Conservation (phyloP, 2,329 filamentous ascomycete genomes). For the Colletotrichum orchidophilum region DNA sequence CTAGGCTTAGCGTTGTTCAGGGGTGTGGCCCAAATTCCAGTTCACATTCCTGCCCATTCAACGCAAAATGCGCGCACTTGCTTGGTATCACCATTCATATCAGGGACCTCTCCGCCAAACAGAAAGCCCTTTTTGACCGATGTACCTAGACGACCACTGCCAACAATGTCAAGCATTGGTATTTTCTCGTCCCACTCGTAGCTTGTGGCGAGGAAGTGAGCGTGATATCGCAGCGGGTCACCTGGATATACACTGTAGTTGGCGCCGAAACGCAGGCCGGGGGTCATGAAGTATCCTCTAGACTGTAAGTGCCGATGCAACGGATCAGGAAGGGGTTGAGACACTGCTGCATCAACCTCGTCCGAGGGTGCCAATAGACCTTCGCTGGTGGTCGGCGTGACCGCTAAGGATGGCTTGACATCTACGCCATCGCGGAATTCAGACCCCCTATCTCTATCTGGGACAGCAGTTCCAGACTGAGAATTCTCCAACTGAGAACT, state of each 20-base stretch:
- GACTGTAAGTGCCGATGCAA: conserved; percentile 84
- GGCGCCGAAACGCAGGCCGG: conserved; percentile 92
- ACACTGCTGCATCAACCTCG: conserved; percentile 27
- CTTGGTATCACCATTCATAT: conserved; percentile 43
- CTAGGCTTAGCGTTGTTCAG: not conserved
- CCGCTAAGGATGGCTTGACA: conserved; percentile 35
- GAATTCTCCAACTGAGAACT: not conserved
- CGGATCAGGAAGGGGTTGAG: conserved; percentile 50
- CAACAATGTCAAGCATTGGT: conserved; percentile 83
- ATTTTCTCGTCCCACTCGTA: conserved; percentile 90
- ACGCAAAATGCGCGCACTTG: conserved; percentile 80
- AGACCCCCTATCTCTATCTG: not conserved
- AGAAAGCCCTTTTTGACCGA: conserved; percentile 96
- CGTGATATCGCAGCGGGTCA: conserved; percentile 93
- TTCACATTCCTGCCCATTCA: conserved; percentile 92
- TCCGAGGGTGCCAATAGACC: conserved; percentile 39
- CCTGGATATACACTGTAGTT: conserved; percentile 96
- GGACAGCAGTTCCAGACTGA: too few species aligned
- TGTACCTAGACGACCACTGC: conserved; percentile 87
- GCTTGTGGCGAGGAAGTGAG: conserved; percentile 89
- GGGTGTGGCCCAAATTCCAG: not conserved
- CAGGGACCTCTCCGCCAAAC: conserved; percentile 73
- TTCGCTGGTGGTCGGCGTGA: conserved; percentile 49
- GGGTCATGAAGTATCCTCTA: conserved; percentile 86
- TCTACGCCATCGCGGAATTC: not conserved